A percentile compares a stretch with the other conserved stretches of the same genome.
Conservation (phyloP, 2,329 filamentous ascomycete genomes). For the Mycosphaerella arachidis region DNA sequence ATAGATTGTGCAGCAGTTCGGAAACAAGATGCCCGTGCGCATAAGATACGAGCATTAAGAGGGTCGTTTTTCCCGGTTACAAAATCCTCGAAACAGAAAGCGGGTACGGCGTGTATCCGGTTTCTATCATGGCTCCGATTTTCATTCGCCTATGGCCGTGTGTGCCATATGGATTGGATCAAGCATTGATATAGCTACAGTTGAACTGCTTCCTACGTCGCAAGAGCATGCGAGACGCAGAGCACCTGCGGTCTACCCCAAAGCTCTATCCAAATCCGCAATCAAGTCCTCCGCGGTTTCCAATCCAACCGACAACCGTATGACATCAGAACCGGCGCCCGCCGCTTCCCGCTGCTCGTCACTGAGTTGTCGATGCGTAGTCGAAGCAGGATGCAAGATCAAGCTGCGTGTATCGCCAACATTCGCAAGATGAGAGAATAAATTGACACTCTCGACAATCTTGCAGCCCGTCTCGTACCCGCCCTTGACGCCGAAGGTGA, state of each 20-base stretch:
- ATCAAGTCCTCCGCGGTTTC: conserved; percentile 15
- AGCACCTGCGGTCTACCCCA: conserved; percentile 9
- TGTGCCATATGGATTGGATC: too few relatives aligned
- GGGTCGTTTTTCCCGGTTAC: too few relatives aligned
- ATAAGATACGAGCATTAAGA: too few relatives aligned
- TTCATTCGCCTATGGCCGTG: too few relatives aligned
- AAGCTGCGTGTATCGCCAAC: conserved; percentile 16
- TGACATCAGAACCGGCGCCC: conserved; percentile 14
- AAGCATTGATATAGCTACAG: too few relatives aligned
- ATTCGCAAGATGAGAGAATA: conserved; percentile 17
- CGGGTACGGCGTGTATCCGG: too few relatives aligned
- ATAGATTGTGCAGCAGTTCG: too few relatives aligned
- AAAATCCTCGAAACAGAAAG: too few relatives aligned
- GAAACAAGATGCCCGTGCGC: too few relatives aligned
- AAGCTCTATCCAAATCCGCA: conserved; percentile 13
- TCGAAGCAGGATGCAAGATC: conserved; percentile 16
- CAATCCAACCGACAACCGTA: conserved; percentile 14
- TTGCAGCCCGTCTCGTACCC: conserved; percentile 13
- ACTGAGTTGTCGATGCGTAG: conserved; percentile 16
- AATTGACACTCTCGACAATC: conserved; percentile 13
- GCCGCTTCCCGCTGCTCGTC: conserved; percentile 17
- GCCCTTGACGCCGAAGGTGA: conserved; percentile 16
- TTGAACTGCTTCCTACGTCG: too few relatives aligned
- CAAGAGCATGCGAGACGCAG: too few relatives aligned
- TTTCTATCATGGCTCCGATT: too few relatives aligned